Conservation (phyloP, 805 yeast species). For the Ogataea sp. region DNA sequence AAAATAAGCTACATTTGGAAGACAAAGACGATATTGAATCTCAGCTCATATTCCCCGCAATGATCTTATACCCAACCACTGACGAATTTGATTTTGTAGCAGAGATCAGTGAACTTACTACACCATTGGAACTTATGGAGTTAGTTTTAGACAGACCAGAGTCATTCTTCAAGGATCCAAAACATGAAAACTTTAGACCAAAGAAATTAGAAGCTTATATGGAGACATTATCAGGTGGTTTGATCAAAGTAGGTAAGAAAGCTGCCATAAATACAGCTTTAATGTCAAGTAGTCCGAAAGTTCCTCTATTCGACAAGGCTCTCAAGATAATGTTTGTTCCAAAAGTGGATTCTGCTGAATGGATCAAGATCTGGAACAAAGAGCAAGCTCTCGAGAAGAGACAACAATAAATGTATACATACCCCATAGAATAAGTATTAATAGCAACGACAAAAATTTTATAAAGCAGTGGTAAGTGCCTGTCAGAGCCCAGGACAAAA, state of each 20-base stretch:
- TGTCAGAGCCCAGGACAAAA: too few relatives aligned
- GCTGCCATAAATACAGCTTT: conserved; percentile 57
- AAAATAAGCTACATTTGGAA: conserved; percentile 49
- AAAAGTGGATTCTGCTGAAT: conserved; percentile 49
- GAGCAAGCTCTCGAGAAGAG: conserved; percentile 47
- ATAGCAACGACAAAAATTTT: too few relatives aligned
- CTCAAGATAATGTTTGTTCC: conserved; percentile 76
- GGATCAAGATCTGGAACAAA: conserved; percentile 66
- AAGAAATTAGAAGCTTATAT: conserved; percentile 63
- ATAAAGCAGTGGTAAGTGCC: too few relatives aligned
- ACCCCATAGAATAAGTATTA: too few relatives aligned
- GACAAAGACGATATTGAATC: conserved; percentile 63
- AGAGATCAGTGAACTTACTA: conserved; percentile 62
- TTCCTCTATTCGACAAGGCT: conserved; percentile 72
- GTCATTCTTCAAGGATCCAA: conserved; percentile 58
- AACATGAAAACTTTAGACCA: conserved; percentile 49
- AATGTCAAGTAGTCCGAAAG: conserved; percentile 49
- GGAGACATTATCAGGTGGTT: conserved; percentile 80
- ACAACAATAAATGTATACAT: too few relatives aligned
- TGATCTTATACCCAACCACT: conserved; percentile 72
- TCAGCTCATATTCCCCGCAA: conserved; percentile 73
- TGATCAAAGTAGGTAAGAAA: conserved; percentile 78
- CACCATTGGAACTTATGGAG: conserved; percentile 56
- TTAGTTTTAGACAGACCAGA: conserved; percentile 58
- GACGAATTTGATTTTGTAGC: conserved; percentile 80